Base-by-base conservation (phyloP, 2,329 filamentous ascomycete genomes). In the Cordyceps tenuipes region DNA sequence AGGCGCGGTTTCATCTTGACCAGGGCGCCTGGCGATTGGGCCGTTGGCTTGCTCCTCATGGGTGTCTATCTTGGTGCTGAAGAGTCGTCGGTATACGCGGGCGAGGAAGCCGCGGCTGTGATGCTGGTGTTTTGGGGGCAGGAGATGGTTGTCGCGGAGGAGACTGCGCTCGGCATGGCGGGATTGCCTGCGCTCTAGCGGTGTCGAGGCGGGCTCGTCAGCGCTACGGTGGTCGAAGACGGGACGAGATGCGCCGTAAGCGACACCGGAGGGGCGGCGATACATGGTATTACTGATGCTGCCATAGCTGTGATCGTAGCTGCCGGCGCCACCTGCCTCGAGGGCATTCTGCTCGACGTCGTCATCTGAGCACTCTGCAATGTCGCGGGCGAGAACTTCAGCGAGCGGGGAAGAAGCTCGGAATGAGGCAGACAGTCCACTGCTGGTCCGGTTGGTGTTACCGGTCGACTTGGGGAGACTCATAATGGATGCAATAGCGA, bases 251-350 rank as follows among this genome's bases (percentile, higher is more conserved):
- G 87, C 86, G 13, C 87, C 88, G 62, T 83, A 89, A 34, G 87
- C 86, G 48, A 94, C 86, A 68, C 87, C 88, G 65, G 85, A 89
- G 1, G 91, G 90, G 50, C 91, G 83, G 59, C 89, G 84, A 74
- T 94, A 96, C 66, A 79, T 79, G 69, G 72, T 76, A 29, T 43
- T 60, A 19, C 41, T 49, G 43, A 54, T 34, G 19, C 50, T 60
- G 57, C 57, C 57, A 19, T 60, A 54, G 41, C 41, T 49, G 59
- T 76, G 79, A n/a, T 74, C 74, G 19, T 69, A 68, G 12, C 74
- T 74, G 49, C 77, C 68, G 54, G 76, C 70, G 2, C 67, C 66
- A 31, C 65, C 67, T 17, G 70, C 70, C 29, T 68, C 68, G 47
- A 69, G 57, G 17, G 68, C 69, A 21, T 71, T 67, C 36, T 72